Evolutionary conservation across 2,329 filamentous ascomycete genomes (phyloP), one percentile per base, ranked within the genome.

Genomic region (Fusarium sororula): DNA sequence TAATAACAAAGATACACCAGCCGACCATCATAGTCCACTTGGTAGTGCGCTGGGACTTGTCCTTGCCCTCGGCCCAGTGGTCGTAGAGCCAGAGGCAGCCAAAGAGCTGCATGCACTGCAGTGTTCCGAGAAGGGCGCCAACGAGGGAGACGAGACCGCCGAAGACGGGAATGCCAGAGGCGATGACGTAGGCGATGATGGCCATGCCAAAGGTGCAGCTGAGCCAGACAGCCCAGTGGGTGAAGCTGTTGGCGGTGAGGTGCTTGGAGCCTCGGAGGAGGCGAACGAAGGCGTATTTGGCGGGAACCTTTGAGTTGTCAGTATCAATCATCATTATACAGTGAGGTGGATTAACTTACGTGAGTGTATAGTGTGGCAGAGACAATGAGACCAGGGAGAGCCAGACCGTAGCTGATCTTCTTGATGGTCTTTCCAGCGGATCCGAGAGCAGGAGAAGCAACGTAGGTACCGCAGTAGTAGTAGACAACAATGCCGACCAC

Each of bases 401-500:
- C 79, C 0, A 81, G 57, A 3, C 84, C 85, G 57, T 87, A 87
- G 63, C 78, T 80, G 24, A 86, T 73, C 69, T 83, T 86, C 80
- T 87, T 87, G 58, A 85, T 78, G 1, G 76, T 68, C 4, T 59
- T 35, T 10, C 85, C 85, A 3, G 84, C 85, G 7, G 84, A 85
- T 13, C 85, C 86, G 8, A 87, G 81, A n/a, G 85, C 85, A 0
- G 85, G 86, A 1, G 84, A 86, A 1, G 85, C 83, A 4, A 87
- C 84, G 56, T 83, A 86, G 2, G 83, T 84, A 2, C 86, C 85
- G 70, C 84, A 86, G 75, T 80, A 87, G 61, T 83, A 82, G 78
- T 87, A 87, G 6, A 87, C 82, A 1, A 86, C 83, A 2, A 80
- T 72, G 13, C 79, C 79, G 9, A 84, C 80, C 9, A 79, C 67